Conservation (phyloP, 2,329 filamentous ascomycete species). For the Clarireedia monteithiana region DNA sequence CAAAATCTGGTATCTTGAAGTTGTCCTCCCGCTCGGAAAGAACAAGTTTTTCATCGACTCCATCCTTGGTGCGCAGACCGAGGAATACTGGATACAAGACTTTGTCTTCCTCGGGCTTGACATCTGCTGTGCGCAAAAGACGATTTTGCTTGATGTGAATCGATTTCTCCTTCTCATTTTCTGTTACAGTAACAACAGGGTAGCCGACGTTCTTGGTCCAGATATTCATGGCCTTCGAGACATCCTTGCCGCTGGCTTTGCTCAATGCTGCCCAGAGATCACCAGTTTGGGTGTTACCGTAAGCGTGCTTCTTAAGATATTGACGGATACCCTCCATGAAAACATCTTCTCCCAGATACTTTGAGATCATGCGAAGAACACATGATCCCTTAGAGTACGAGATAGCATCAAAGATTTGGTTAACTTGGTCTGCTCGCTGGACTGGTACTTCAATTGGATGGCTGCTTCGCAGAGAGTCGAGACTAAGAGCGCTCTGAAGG, state of each 20-base stretch:
- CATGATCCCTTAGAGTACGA: conserved; percentile 97
- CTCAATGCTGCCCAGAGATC: conserved; percentile 86
- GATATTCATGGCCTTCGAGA: conserved; percentile 84
- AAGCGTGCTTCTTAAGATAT: conserved; percentile 95
- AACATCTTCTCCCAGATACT: conserved; percentile 82
- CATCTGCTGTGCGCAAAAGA: conserved; percentile 85
- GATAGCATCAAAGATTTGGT: conserved; percentile 97
- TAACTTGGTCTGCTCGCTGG: conserved; percentile 90
- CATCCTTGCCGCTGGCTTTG: conserved; percentile 83
- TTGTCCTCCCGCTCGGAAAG: conserved; percentile 63
- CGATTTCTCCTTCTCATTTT: conserved; percentile 59
- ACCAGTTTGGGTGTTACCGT: conserved; percentile 84
- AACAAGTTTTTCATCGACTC: conserved; percentile 69
- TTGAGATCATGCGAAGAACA: conserved; percentile 94
- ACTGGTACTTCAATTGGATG: conserved; percentile 96
- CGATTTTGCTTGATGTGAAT: conserved; percentile 92
- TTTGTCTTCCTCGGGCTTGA: conserved; percentile 86
- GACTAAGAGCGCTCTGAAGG: conserved; percentile 74
- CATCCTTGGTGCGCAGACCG: conserved; percentile 75
- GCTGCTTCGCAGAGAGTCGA: conserved; percentile 88
- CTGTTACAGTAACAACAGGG: conserved; percentile 81
- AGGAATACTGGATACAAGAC: conserved; percentile 86
- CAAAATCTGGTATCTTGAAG: conserved; percentile 68
- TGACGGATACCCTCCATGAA: conserved; percentile 88
- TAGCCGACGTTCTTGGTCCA: conserved; percentile 97